Evolutionary conservation across 306 rosid species (phyloP).

Genomic region (Dryas alaskensis): DNA sequence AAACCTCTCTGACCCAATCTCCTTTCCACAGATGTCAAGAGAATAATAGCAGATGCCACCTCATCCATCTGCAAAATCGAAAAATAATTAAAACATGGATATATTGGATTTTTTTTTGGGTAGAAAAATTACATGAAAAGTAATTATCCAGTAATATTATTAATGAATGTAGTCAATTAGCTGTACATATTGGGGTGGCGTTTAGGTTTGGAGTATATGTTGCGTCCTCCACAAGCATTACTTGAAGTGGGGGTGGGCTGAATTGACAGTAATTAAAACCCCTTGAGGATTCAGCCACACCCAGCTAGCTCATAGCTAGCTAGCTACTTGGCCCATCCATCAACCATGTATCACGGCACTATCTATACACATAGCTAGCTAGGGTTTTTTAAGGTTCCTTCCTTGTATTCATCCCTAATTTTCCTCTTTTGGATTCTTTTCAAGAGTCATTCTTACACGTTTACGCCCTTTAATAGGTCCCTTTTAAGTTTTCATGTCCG

Average conservation of each 20-base stretch:
- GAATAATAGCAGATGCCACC: conserved; percentile 20
- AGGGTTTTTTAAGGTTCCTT: conserved; percentile 45
- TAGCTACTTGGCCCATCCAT: too few species aligned
- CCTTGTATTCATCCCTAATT: conserved; percentile 8
- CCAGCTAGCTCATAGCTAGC: neutral
- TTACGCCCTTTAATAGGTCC: conserved; percentile 8
- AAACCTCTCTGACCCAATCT: conserved; percentile 42
- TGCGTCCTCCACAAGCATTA: conserved; percentile 57
- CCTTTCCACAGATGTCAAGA: conserved; percentile 43
- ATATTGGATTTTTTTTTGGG: too few species aligned
- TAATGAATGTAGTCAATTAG: conserved; percentile 9
- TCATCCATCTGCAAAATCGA: too few species aligned
- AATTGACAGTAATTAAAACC: conserved; percentile 40
- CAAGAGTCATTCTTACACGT: conserved; percentile 1
- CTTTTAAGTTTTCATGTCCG: neutral
- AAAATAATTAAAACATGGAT: too few species aligned
- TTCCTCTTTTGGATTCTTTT: conserved; percentile 28
- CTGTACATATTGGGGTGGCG: neutral
- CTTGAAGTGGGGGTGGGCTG: conserved; percentile 31
- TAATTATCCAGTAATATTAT: conserved; percentile 24
- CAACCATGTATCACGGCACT: too few species aligned
- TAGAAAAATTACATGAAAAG: conserved; percentile 13
- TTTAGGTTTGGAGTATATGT: conserved; percentile 20
- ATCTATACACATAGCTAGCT: neutral
- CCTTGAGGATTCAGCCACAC: conserved; percentile 20